Percentiles rank a stretch among this genome's conserved stretches.
These are phyloP conservation scores for Phytophthora cryptogea DNA, from an alignment of 352 stramenopile species.

Conservation along the genomic window DNA sequence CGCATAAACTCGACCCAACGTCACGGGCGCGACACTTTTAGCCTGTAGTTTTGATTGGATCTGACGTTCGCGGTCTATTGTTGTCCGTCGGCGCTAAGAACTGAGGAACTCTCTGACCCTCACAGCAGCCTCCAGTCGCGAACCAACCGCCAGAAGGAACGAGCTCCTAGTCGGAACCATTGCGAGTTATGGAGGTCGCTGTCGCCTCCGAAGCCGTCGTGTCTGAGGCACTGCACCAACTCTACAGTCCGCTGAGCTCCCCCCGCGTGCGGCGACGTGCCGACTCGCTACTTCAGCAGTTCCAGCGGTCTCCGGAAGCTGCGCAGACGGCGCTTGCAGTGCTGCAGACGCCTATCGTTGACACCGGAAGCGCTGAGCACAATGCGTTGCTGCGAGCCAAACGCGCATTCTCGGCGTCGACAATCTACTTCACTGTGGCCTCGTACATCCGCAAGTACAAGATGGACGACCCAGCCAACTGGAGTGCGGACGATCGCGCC, in stretches of 20 bases:
- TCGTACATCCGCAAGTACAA: constrained; percentile 78
- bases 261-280: constrained; percentile 67
- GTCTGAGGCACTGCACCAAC: constrained; percentile 65
- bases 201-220: constrained; percentile 45
- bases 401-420: constrained; percentile 72
- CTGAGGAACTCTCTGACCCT: background rate
- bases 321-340: constrained; percentile 56
- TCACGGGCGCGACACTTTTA: too few species aligned
- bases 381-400: constrained; percentile 49
- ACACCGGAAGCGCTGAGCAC: constrained; percentile 30
- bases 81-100: constrained; percentile 6
- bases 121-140: constrained; percentile 3
- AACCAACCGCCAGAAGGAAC: constrained; percentile 10
- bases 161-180: background rate
- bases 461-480: constrained; percentile 55
- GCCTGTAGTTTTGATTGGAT: constrained; percentile 5
- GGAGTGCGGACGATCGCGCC: constrained; percentile 52
- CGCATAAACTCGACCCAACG: too few species aligned
- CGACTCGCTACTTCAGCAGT: constrained; percentile 76
- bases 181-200: constrained; percentile 45
- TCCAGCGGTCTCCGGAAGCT: constrained; percentile 76
- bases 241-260: constrained; percentile 74
- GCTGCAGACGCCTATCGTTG: constrained; percentile 54
- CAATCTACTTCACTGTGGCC: constrained; percentile 69
- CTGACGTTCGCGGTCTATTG: constrained; percentile 21